A percentile compares a stretch with the other conserved stretches of the same genome.
phyloP scores from a whole-genome alignment of 1,284 basidiomycete genomes.

The Leccinum solheimii region DNA sequence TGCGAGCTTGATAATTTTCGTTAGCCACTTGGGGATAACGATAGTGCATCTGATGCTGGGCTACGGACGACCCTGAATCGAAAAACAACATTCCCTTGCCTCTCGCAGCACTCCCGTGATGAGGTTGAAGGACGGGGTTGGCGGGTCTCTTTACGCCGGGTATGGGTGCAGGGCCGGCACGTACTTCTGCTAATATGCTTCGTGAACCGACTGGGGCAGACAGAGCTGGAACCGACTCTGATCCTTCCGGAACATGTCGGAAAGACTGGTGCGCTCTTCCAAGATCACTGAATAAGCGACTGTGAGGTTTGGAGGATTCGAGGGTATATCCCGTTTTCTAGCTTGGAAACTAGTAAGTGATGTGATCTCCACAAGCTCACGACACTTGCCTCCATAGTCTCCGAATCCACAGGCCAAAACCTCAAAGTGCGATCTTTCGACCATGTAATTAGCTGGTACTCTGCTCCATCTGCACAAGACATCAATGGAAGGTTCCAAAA shows the following conservation, averaged over 20 bases:
- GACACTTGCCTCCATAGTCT: constrained; percentile 60
- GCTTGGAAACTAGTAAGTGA: not conserved
- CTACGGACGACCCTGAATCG: constrained; percentile 16
- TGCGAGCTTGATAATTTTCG: constrained; percentile 16
- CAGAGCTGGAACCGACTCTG: constrained; percentile 40
- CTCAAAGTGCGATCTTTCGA: constrained; percentile 91
- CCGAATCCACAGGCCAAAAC: constrained; percentile 85
- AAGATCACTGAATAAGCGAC: constrained; percentile 25
- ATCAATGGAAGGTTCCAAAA: not conserved
- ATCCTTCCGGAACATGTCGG: constrained; percentile 46
- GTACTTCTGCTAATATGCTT: constrained; percentile 66
- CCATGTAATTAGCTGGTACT: constrained; percentile 96
- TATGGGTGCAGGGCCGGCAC: constrained; percentile 49
- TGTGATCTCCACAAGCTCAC: not conserved
- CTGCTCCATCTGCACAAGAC: constrained; percentile 52
- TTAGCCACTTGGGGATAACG: constrained; percentile 20
- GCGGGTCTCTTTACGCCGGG: constrained; percentile 21
- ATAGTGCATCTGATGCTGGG: constrained; percentile 20
- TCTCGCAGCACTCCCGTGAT: constrained; percentile 38
- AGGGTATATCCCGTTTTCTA: constrained; percentile 48
- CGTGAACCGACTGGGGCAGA: constrained; percentile 70
- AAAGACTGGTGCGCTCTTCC: constrained; percentile 43
- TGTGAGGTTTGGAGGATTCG: constrained; percentile 23
- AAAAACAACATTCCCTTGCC: constrained; percentile 32
- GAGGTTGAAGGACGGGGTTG: constrained; percentile 39